Base-by-base conservation (phyloP, 257 asterid species). In the Ballota nigra region DNA sequence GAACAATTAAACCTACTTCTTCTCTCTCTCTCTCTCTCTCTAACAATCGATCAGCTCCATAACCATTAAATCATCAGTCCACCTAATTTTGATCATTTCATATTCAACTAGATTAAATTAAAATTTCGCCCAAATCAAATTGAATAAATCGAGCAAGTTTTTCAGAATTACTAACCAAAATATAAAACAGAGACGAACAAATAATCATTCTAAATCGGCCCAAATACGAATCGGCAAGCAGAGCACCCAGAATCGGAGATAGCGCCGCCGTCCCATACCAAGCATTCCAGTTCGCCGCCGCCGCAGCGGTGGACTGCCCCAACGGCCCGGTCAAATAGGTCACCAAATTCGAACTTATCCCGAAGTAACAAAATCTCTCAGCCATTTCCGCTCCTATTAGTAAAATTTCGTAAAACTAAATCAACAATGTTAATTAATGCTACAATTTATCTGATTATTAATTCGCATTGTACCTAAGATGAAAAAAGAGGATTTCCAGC, bases 401-500 rank as follows among this genome's bases (percentile, higher is more conserved):
- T 52, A 7, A 52, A 52, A 52, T 6, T 52, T 18, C 18, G 13
- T 52, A 7, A 52, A 52, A 52, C 2, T 19, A 52, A 52, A 52
- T 19, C 18, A 52, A 19, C 13, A 19, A 12, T 5, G 24, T 16
- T 22, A 16, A 47, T 47, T 4, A 5, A 47, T n/a, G 23, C 59
- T 20, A 19, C 59, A 52, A 5, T 7, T 52, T 0, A 52, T 52
- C 6, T 3, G 15, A 4, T 52, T 47, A 45, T 10, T 4, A 51
- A 8, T 51, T 51, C 58, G 15, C 58, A 52, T 3, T 66, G 15
- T 73, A 77, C 85, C 79, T 57, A 82, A 61, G 79, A 78, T 72
- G 79, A 70, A 78, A 10, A 71, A 29, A 20, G 85, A 80, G n/a
- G 85, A 81, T 74, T 71, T 81, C 85, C 85, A 81, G 78, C 77